A percentile compares a stretch with the other conserved stretches of the same genome.
These are phyloP conservation scores for Blastobotrys americana DNA, from an alignment of 805 yeast genomes.

Conservation along the genomic window DNA sequence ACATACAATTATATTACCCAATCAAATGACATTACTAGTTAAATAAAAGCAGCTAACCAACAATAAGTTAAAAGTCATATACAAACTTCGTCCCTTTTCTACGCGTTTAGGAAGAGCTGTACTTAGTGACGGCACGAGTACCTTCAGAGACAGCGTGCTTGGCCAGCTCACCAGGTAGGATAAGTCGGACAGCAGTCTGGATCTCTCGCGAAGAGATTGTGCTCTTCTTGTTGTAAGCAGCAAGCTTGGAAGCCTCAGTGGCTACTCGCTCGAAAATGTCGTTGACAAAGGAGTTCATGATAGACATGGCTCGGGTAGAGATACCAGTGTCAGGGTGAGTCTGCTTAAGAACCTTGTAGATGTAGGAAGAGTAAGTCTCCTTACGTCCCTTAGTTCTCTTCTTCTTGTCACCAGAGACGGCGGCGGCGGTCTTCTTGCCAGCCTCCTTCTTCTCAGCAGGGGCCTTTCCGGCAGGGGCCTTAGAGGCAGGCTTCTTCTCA, in stretches of 20 bases:
- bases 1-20: no score
- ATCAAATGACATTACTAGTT: conserved; percentile 1
- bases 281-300: conserved; percentile 96
- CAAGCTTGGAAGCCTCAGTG: conserved; percentile 94
- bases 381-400: conserved; percentile 93
- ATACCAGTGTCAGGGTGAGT: conserved; percentile 99
- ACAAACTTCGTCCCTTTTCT: neutral
- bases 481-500: conserved; percentile 54
- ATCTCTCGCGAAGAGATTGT: conserved; percentile 98
- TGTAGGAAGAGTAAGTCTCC: conserved; percentile 97
- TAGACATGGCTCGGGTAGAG: conserved; percentile 97
- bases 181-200: conserved; percentile 96
- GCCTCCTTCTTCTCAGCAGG: conserved; percentile 93
- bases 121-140: conserved; percentile 96
- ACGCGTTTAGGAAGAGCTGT: conserved; percentile 50
- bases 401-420: conserved; percentile 71
- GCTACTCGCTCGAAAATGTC: conserved; percentile 98
- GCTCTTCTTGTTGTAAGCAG: conserved; percentile 97
- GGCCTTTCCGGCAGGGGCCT: conserved; percentile 82
- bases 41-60: conserved; percentile 1
- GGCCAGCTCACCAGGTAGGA: conserved; percentile 97
- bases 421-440: conserved; percentile 74
- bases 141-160: conserved; percentile 99
- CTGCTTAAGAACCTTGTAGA: conserved; percentile 97
- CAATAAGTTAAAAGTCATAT: neutral